Base-by-base conservation (phyloP, 1,284 basidiomycete genomes). In the Microbotryomycetes sp. region DNA sequence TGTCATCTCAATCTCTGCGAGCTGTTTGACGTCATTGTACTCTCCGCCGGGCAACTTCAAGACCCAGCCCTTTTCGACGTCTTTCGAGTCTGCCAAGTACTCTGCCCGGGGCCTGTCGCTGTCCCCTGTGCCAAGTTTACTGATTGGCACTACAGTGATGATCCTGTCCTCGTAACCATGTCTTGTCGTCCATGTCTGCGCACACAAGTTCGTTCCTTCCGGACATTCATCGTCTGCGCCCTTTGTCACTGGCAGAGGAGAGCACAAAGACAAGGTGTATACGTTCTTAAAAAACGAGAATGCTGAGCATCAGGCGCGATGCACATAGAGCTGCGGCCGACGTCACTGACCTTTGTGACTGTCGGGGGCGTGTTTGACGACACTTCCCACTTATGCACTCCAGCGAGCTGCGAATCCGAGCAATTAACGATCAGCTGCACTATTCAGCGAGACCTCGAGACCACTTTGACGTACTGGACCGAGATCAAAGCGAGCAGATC, bases 221-320 rank as follows among this genome's bases (percentile, higher is more conserved):
- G 66, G 66, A 31, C 66, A 68, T 29, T 45, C 55, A 29, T 66
- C 64, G 5, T 56, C 57, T 16, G 50, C 3, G n/a, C n/a, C n/a
- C 3, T 54, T 47, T 3, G 61, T 47, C 5, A 41, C 28, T 18
- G 66, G 57, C 3, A 66, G 52, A 4, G 59, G 3, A 1, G 54
- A 45, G 51, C 66, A 68, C 9, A 66, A 30, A 6, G 66, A 68
- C 26, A 68, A 45, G 5, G 54, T 16, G 55, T 68, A 68, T 26
- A 51, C 52, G 6, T 48, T 59, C 64, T 66, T 52, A 2, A 5
- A 2, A 13, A 16, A 31, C 24, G 28, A 2, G 3, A 6, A 45
- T 16, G 46, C 1, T 18, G 9, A 11, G 18, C n/a, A n/a, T n/a
- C n/a, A 41, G 35, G 35, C 35, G 18, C 35, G 11, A 41, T 41